phyloP scores from a whole-genome alignment of 345 rosid genomes.

The Eucalyptus curtisii region DNA sequence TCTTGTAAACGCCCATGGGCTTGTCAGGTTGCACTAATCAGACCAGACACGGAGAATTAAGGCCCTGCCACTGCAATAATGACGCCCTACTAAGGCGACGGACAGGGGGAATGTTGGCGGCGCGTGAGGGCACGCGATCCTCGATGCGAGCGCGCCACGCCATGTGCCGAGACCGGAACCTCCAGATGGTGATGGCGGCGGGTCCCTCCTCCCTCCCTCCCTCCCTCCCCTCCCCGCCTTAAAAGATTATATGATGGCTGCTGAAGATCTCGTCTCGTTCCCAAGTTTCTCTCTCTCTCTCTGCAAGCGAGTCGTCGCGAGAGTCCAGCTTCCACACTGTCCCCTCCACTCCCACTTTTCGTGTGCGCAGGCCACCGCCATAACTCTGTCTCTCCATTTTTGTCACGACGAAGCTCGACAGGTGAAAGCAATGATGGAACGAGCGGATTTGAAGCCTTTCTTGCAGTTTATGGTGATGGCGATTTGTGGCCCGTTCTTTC shows the following conservation, averaged over 20 bases:
- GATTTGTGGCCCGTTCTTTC: not conserved
- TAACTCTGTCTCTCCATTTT: not conserved
- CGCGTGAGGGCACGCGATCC: not conserved
- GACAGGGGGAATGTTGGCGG: not conserved
- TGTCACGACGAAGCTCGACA: not conserved
- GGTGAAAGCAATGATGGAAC: not conserved
- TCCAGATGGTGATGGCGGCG: not conserved
- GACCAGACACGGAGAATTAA: not conserved
- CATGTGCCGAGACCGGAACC: not conserved
- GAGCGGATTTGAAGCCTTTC: not conserved
- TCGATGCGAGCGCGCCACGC: not conserved
- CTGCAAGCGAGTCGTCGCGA: not conserved
- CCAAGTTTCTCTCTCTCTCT: too few species aligned
- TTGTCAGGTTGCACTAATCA: not conserved
- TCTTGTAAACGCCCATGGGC: too few species aligned
- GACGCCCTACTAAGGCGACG: not conserved
- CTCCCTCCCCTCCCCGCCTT: not conserved
- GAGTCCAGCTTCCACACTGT: not conserved
- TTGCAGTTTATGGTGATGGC: not conserved
- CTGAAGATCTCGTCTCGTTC: not conserved
- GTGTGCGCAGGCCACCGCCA: not conserved
- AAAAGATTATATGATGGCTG: not conserved
- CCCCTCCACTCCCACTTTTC: not conserved
- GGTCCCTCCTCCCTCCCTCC: too few species aligned
- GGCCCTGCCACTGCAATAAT: not conserved